A percentile compares a stretch with the other conserved stretches of the same genome.
phyloP scores from a whole-genome alignment of 768 basidiomycete genomes.

The Crepidotus variabilis region DNA sequence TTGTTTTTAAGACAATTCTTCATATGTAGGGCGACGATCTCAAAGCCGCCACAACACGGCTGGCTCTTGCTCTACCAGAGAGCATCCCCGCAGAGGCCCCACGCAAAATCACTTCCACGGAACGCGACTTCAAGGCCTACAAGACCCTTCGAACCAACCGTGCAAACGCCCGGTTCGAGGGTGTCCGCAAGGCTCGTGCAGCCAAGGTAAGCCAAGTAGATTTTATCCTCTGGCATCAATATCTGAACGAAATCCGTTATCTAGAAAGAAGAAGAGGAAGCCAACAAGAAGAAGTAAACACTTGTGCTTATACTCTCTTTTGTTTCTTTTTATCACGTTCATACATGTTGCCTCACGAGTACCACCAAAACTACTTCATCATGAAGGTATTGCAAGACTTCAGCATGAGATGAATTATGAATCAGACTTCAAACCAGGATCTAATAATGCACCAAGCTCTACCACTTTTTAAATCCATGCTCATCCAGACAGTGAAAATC shows the following conservation, averaged over 20 bases:
- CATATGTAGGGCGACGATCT: conserved; percentile 72
- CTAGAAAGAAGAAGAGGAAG: conserved; percentile 90
- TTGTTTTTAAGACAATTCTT: conserved; percentile 3
- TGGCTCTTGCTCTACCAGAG: conserved; percentile 62
- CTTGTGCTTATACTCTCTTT: conserved; percentile 20
- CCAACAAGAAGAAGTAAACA: conserved; percentile 83
- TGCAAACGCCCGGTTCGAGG: conserved; percentile 80
- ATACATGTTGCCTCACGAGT: conserved; percentile 23
- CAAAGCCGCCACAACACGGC: conserved; percentile 70
- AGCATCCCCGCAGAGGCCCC: conserved; percentile 74
- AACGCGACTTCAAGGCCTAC: conserved; percentile 88
- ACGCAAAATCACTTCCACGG: conserved; percentile 88
- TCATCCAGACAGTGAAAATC: too few species aligned
- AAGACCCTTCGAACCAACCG: conserved; percentile 82
- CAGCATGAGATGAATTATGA: conserved; percentile 1
- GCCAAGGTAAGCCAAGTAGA: conserved; percentile 63
- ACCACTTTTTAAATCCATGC: too few species aligned
- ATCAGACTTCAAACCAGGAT: too few species aligned
- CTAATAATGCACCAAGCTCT: too few species aligned
- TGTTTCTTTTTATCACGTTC: conserved; percentile 19
- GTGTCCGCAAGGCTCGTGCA: conserved; percentile 80
- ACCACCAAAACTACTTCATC: conserved; percentile 34
- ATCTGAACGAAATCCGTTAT: conserved; percentile 5
- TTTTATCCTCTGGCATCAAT: not conserved
- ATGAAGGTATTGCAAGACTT: conserved; percentile 22